Evolutionary conservation across 768 basidiomycete species (phyloP), one percentile per base, ranked within the genome.

Genomic region (Russula olivacea): DNA sequence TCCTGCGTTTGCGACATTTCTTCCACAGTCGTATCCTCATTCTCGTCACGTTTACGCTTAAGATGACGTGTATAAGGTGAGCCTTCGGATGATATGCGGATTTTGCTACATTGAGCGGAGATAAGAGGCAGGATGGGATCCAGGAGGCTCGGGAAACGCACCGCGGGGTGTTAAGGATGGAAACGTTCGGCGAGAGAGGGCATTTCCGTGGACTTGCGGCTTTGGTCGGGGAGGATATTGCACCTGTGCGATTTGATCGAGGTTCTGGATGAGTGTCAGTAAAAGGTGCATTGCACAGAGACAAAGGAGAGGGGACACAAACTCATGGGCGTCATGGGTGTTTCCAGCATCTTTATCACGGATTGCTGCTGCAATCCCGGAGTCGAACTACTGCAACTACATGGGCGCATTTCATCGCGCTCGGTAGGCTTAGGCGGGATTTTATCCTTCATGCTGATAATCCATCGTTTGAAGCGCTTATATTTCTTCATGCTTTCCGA

Each of bases 1-100:
- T 65, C 66, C 54, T 67, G 66, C 23, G 66, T 67, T 51, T 67
- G 66, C 14, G 64, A 66, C 41, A 47, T 56, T 8, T 55, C 63
- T 38, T 52, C 62, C 21, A 32, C 25, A 34, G 9, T 17, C 23
- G 19, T 38, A 21, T 38, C 50, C 53, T 53, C 52, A 17, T 58
- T 55, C 38, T 65, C 50, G 48, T 61, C 54, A 15, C 36, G 47
- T 28, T 34, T 14, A 14, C 55, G 55, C 48, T 58, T 52, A 40
- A 47, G 48, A 45, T 17, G 36, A 45, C n/a, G 54, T 15, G 34
- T 19, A 5, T 15, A 59, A 53, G 54, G 55, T 34, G 58, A 56
- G 12, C 51, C 30, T 28, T 51, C 52, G 6, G 55, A 52, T 9
- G 40, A 17, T 32, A 49, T 11, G 61, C 25, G 55, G 17, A 34